Conservation (phyloP, 1,139 yeast genomes). For the Chernovozyma sophiae-reginae region DNA sequence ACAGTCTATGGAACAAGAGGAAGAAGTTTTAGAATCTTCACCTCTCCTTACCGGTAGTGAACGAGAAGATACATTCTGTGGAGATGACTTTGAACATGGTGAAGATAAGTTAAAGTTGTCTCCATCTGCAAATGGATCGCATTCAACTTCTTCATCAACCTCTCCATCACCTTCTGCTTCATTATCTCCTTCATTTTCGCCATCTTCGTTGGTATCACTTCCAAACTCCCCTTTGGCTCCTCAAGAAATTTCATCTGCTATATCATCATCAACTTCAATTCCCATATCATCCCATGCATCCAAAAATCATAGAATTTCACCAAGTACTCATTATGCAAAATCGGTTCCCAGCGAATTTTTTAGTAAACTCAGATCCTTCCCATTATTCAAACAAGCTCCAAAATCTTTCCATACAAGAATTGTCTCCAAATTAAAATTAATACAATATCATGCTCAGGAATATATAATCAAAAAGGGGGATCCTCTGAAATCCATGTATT, state of each 20-base stretch:
- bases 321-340: slow-evolving; percentile 4
- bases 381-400: slow-evolving; percentile 65
- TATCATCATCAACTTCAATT: not conserved
- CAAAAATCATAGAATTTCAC: too few relatives aligned
- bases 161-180: not conserved
- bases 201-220: not conserved
- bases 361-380: slow-evolving; percentile 51
- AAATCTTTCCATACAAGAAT: slow-evolving; percentile 56
- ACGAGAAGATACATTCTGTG: too few relatives aligned
- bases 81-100: too few relatives aligned
- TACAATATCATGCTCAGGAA: slow-evolving; percentile 63
- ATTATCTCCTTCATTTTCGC: not conserved
- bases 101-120: too few relatives aligned
- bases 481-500: slow-evolving; percentile 73
- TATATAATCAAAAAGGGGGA: slow-evolving; percentile 68
- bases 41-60: too few relatives aligned
- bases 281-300: too few relatives aligned
- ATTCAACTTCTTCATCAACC: too few relatives aligned
- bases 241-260: not conserved
- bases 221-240: not conserved
- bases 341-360: slow-evolving; percentile 50
- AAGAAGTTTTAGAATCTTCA: too few relatives aligned
- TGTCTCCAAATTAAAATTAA: slow-evolving; percentile 53
- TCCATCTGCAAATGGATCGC: too few relatives aligned
- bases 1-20: too few relatives aligned